phyloP scores from a whole-genome alignment of 2,329 filamentous ascomycete genomes.

The Alternaria consortialis region DNA sequence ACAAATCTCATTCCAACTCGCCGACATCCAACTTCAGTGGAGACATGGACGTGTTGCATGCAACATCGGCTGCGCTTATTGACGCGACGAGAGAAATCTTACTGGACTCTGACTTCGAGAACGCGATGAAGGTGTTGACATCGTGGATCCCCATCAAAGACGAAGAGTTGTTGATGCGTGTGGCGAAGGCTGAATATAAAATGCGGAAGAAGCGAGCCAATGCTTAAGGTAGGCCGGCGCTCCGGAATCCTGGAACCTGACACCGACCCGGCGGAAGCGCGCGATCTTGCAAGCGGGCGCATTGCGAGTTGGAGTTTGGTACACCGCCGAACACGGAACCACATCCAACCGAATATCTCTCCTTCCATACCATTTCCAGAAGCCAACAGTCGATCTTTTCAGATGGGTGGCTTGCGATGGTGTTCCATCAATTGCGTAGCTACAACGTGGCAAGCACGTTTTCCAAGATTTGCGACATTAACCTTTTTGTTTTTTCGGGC shows the following conservation, averaged over 20 bases:
- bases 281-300: conserved; percentile 11
- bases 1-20: conserved; percentile 62
- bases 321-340: conserved; percentile 25
- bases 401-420: conserved; percentile 46
- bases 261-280: conserved; percentile 16
- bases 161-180: conserved; percentile 90
- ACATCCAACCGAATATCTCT: conserved; percentile 16
- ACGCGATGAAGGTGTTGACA: conserved; percentile 95
- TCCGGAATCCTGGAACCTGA: conserved; percentile 17
- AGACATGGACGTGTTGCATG: conserved; percentile 87
- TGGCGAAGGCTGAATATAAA: conserved; percentile 88
- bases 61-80: conserved; percentile 86
- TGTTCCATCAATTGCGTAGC: conserved; percentile 34
- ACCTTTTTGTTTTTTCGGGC: conserved; percentile 27
- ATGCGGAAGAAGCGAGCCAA: conserved; percentile 63
- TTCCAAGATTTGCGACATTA: conserved; percentile 24
- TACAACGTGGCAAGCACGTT: conserved; percentile 47
- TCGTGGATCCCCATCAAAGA: conserved; percentile 94
- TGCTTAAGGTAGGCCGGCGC: conserved; percentile 31
- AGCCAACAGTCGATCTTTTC: conserved; percentile 39
- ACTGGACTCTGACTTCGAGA: conserved; percentile 93
- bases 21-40: conserved; percentile 56
- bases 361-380: conserved; percentile 40
- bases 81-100: conserved; percentile 89
- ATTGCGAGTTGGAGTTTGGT: conserved; percentile 17